Evolutionary conservation across 306 rosid species (phyloP), one percentile per base, ranked within the genome.

Genomic region (Fragaria iinumae): DNA sequence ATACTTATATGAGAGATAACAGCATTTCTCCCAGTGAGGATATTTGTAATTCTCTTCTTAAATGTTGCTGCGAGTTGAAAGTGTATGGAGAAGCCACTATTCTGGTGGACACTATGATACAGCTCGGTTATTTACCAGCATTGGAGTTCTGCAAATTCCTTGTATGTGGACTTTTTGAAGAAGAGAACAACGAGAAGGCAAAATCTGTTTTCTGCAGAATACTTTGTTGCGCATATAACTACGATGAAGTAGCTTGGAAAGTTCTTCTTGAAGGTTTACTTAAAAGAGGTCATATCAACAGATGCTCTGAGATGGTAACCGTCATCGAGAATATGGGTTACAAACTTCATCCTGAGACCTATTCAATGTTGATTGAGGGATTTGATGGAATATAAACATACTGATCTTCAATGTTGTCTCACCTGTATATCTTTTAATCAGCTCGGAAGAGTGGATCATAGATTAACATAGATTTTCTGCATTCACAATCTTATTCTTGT

Each of bases 171-270:
- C 81, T 91, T 41, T 88, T 70, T 79, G 87, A 83, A 21, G 87
- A 88, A 80, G 90, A 85, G 64, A 75, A 79, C 52, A 65, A 71
- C 41, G 92, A 86, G 82, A 89, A 87, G 85, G 98, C 97, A 49
- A 82, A 87, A 79, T 75, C 81, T 41, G 76, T 84, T 59, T 93
- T 93, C 69, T n/a, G 41, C 67, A 83, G 68, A 68, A 70, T 93
- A 79, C 86, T 93, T 59, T 21, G 32, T 27, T 78, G 87, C 73
- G 89, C 83, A 68, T 91, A 93, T 85, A 91, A 89, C 83, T 60
- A 77, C 3, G 91, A 93, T 83, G 98, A 93, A 69, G 87, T 93
- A 38, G 93, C 89, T 86, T 91, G 97, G 97, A 91, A 88, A 83
- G 80, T 93, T 82, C 89, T 91, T 53, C 86, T 93, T 73, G 93